These are phyloP conservation scores for Medicago arabica DNA, from an alignment of 306 rosid species.

Conservation along the genomic window DNA sequence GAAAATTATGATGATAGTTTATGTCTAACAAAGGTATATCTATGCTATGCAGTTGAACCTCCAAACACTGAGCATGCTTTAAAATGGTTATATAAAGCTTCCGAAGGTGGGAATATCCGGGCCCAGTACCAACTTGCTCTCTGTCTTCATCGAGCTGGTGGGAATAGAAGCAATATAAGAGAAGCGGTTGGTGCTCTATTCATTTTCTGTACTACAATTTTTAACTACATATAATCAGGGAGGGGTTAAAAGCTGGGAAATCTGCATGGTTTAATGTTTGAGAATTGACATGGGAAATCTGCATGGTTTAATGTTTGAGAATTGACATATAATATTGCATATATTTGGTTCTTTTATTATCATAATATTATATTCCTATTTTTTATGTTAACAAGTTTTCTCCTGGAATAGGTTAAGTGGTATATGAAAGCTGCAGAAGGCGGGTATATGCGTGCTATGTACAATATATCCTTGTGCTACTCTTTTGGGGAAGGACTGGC, in stretches of 20 bases:
- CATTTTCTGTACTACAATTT: slow-evolving; percentile 36
- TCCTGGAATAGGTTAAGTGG: slow-evolving; percentile 75
- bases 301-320: slow-evolving; percentile 8
- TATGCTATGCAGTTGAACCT: slow-evolving; percentile 69
- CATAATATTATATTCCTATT: slow-evolving; percentile 23
- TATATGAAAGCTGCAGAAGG: slow-evolving; percentile 88
- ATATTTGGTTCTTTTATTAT: slow-evolving; percentile 8
- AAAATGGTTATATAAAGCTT: slow-evolving; percentile 69
- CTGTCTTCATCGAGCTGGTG: slow-evolving; percentile 77
- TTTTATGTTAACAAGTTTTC: slow-evolving; percentile 34
- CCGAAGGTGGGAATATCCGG: slow-evolving; percentile 66
- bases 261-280: slow-evolving; percentile 4
- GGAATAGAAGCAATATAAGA: slow-evolving; percentile 50
- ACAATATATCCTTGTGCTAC: slow-evolving; percentile 79
- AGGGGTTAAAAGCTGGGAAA: not conserved
- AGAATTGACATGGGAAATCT: slow-evolving; percentile 14
- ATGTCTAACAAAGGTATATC: slow-evolving; percentile 15
- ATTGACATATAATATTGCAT: slow-evolving; percentile 18
- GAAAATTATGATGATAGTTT: slow-evolving; percentile 35
- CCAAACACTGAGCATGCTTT: slow-evolving; percentile 72
- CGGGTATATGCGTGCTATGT: slow-evolving; percentile 90
- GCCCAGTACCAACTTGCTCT: slow-evolving; percentile 94
- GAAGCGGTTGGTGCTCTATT: slow-evolving; percentile 71
- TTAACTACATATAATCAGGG: not conserved
- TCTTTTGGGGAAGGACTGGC: slow-evolving; percentile 74